Percentiles rank a stretch among this genome's conserved stretches.
Conservation (phyloP, 805 yeast species). For the Metschnikowia proteae region DNA sequence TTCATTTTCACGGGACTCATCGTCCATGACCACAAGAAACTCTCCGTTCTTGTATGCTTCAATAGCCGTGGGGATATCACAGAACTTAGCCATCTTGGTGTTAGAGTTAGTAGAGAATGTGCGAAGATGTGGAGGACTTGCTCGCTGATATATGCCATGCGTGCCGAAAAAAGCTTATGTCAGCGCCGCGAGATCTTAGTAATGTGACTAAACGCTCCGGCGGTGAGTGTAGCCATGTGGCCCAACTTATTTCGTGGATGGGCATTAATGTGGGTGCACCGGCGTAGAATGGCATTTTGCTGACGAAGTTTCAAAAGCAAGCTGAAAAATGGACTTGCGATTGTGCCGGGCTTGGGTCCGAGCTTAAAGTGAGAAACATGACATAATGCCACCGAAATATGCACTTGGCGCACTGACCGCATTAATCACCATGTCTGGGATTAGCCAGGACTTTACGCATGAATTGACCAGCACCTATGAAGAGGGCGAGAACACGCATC, state of each 20-base stretch:
- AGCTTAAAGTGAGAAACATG: neutral
- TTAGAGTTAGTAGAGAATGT: neutral
- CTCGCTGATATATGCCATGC: neutral
- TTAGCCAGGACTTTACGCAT: neutral
- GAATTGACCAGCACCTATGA: conserved; percentile 6
- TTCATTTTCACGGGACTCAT: conserved; percentile 93
- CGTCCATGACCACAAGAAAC: conserved; percentile 94
- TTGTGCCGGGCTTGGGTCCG: too few relatives aligned
- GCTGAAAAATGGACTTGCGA: too few relatives aligned
- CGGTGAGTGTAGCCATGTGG: too few relatives aligned
- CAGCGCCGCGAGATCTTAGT: conserved; percentile 1
- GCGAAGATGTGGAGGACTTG: neutral
- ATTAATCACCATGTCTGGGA: neutral
- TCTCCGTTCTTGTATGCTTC: conserved; percentile 68
- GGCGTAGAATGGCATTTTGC: too few relatives aligned
- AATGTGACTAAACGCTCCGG: neutral
- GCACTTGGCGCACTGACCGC: neutral
- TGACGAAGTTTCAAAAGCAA: too few relatives aligned
- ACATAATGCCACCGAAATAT: neutral
- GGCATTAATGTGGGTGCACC: too few relatives aligned
- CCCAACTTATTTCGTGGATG: too few relatives aligned
- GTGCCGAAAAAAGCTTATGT: conserved; percentile 3
- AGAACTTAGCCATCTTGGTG: conserved; percentile 31
- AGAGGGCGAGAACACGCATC: neutral
- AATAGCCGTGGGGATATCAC: conserved; percentile 64